Conservation (phyloP, 768 basidiomycete genomes). For the Daedaleopsis sinensis region DNA sequence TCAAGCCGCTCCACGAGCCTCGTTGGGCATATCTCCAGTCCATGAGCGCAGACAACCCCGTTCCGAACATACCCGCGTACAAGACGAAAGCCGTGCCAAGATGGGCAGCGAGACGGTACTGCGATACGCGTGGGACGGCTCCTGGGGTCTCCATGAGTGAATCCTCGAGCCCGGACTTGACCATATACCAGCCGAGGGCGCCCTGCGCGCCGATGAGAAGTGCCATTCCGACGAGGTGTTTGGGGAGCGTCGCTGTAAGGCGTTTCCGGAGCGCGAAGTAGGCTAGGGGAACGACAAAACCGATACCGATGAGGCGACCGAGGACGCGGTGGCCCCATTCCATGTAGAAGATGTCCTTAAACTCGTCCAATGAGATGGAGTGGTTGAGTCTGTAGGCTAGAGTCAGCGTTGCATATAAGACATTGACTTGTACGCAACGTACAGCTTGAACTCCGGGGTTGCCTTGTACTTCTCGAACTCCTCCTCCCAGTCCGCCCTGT, state of each 20-base stretch:
- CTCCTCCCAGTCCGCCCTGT: slow-evolving; percentile 72
- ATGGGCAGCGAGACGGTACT: slow-evolving; percentile 95
- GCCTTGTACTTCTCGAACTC: slow-evolving; percentile 95
- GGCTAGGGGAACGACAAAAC: slow-evolving; percentile 81
- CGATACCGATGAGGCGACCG: slow-evolving; percentile 82
- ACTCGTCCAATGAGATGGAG: slow-evolving; percentile 83
- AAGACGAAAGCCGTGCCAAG: slow-evolving; percentile 88
- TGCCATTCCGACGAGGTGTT: slow-evolving; percentile 72
- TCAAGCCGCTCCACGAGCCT: slow-evolving; percentile 60
- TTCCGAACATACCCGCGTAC: slow-evolving; percentile 91
- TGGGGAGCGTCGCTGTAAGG: slow-evolving; percentile 63
- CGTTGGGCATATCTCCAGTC: slow-evolving; percentile 76
- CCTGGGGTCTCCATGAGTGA: slow-evolving; percentile 78
- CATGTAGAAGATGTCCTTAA: slow-evolving; percentile 97
- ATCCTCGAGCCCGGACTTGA: slow-evolving; percentile 91
- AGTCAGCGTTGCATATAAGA: background rate
- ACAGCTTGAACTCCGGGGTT: slow-evolving; percentile 97
- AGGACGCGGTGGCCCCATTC: slow-evolving; percentile 97
- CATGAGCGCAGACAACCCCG: slow-evolving; percentile 72
- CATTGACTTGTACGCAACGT: slow-evolving; percentile 34
- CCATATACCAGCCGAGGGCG: slow-evolving; percentile 98
- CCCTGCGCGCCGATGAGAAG: slow-evolving; percentile 90
- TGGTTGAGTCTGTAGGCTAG: slow-evolving; percentile 74
- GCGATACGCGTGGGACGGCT: slow-evolving; percentile 92
- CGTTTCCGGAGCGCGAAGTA: slow-evolving; percentile 78